These are phyloP conservation scores for Calonectria hongkongensis DNA, from an alignment of 2,329 filamentous ascomycete species.

Conservation along the genomic window DNA sequence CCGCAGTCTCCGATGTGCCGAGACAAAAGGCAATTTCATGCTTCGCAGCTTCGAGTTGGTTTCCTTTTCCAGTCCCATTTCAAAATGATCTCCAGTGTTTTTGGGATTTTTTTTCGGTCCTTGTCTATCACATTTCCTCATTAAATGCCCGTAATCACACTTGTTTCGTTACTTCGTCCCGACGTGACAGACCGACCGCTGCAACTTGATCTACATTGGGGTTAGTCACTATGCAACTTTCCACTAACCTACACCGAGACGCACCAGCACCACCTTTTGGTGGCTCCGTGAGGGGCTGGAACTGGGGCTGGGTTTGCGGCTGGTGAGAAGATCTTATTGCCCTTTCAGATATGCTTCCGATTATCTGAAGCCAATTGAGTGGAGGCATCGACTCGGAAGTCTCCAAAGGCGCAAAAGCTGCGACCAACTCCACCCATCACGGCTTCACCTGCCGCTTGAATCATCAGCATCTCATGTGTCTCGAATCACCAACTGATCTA, in stretches of 20 bases:
- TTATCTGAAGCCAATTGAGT: constrained; percentile 30
- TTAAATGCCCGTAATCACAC: neutral
- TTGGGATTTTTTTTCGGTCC: constrained; percentile 16
- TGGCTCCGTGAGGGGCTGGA: constrained; percentile 29
- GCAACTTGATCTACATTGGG: constrained; percentile 13
- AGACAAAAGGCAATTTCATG: neutral
- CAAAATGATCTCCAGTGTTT: neutral
- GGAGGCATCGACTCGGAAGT: constrained; percentile 9
- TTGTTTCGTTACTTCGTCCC: constrained; percentile 1
- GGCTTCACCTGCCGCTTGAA: constrained; percentile 6
- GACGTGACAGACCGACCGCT: constrained; percentile 2
- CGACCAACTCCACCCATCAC: neutral
- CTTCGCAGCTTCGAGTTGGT: neutral
- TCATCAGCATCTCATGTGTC: neutral
- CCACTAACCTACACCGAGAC: constrained; percentile 25
- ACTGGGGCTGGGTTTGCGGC: constrained; percentile 20
- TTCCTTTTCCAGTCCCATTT: neutral
- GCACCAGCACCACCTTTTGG: neutral
- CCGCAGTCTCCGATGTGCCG: constrained; percentile 1
- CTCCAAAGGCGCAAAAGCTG: neutral
- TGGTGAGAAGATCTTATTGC: constrained; percentile 18
- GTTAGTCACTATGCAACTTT: constrained; percentile 26
- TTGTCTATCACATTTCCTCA: neutral
- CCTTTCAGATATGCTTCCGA: constrained; percentile 25
- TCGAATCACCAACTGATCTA: neutral